These are phyloP conservation scores for Aspergillus affinis DNA, from an alignment of 495 filamentous ascomycete species.

Conservation along the genomic window DNA sequence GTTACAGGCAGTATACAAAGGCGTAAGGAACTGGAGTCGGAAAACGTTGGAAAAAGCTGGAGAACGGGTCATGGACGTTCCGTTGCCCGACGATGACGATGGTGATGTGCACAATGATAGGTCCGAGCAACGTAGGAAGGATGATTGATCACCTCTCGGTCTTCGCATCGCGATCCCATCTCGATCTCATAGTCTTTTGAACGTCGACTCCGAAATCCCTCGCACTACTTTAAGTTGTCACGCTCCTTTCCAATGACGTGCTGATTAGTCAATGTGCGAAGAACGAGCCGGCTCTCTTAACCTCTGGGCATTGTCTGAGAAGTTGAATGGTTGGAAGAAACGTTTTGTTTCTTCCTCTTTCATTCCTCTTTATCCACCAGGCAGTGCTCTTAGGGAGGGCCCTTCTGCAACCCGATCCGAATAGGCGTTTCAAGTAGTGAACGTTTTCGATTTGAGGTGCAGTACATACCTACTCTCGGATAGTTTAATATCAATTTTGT, in stretches of 20 bases:
- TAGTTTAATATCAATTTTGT: conserved; percentile 15
- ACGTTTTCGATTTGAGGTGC: conserved; percentile 39
- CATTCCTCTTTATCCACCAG: conserved; percentile 31
- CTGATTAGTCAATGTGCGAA: conserved; percentile 96
- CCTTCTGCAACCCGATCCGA: conserved; percentile 31
- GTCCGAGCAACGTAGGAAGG: conserved; percentile 23
- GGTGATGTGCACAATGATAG: conserved; percentile 49
- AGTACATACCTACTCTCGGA: conserved; percentile 28
- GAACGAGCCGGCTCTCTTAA: conserved; percentile 54
- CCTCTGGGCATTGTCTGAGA: conserved; percentile 32
- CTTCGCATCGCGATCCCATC: not conserved
- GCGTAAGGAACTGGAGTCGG: conserved; percentile 68
- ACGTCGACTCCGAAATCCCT: conserved; percentile 9
- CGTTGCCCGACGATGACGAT: conserved; percentile 69
- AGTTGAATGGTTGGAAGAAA: conserved; percentile 22
- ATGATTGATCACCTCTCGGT: conserved; percentile 12
- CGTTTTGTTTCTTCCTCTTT: conserved; percentile 44
- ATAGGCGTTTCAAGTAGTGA: conserved; percentile 23
- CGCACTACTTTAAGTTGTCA: conserved; percentile 97
- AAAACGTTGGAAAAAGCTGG: conserved; percentile 70
- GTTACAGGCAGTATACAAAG: conserved; percentile 73
- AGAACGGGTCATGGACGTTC: conserved; percentile 79
- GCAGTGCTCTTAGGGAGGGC: conserved; percentile 37
- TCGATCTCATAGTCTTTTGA: not conserved
- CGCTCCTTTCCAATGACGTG: conserved; percentile 69